These are phyloP conservation scores for Aspergillus ibericus DNA, from an alignment of 2,329 filamentous ascomycete genomes.

Conservation along the genomic window DNA sequence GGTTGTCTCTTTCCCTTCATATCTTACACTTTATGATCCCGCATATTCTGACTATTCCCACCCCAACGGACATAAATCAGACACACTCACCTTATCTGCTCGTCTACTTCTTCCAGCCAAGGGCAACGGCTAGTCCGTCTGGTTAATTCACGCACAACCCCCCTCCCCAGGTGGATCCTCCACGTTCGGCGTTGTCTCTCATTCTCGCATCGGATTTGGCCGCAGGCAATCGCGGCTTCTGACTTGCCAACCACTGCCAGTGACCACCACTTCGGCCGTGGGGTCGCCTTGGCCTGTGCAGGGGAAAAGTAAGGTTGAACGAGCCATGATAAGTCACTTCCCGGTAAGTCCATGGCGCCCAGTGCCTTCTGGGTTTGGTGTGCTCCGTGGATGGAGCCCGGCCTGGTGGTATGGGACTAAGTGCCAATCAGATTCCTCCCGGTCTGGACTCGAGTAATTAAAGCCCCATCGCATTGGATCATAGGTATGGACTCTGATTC, in stretches of 20 bases:
- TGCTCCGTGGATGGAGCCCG: not conserved
- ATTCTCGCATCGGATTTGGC: constrained; percentile 18
- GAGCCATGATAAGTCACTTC: not conserved
- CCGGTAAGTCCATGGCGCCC: not conserved
- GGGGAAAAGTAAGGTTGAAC: not conserved
- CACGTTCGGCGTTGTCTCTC: constrained; percentile 11
- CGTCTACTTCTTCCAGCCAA: not conserved
- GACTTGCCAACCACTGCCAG: not conserved
- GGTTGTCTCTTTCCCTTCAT: not conserved
- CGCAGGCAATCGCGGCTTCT: constrained; percentile 16
- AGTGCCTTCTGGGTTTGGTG: not conserved
- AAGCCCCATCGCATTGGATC: constrained; percentile 6
- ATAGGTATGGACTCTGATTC: constrained; percentile 9
- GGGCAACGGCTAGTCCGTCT: not conserved
- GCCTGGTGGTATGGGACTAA: constrained; percentile 4
- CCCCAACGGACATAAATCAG: not conserved
- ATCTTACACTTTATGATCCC: not conserved
- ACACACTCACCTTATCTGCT: not conserved
- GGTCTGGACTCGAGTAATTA: not conserved
- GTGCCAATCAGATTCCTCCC: not conserved
- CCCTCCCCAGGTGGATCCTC: constrained; percentile 7
- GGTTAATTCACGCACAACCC: constrained; percentile 11
- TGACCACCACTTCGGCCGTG: not conserved
- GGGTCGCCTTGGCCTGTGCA: constrained; percentile 4
- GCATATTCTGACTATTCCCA: not conserved